phyloP scores from a whole-genome alignment of 352 stramenopile species.

The Lagenidium giganteum region DNA sequence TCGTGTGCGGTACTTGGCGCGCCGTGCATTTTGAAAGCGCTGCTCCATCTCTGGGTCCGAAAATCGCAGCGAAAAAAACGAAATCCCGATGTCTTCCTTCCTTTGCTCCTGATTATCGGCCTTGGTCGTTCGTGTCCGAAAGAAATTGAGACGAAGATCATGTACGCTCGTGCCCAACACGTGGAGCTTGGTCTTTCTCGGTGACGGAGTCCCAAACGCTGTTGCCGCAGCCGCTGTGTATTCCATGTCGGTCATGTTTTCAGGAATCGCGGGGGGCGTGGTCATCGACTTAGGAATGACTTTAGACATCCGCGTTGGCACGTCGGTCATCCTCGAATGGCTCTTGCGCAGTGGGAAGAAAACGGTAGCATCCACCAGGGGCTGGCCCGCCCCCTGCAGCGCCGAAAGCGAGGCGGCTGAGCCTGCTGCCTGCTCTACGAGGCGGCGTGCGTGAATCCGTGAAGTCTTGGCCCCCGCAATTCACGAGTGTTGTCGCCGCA shows the following conservation, averaged over 20 bases:
- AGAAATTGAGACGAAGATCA: slow-evolving; percentile 73
- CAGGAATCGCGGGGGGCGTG: slow-evolving; percentile 7
- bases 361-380: too few relatives aligned
- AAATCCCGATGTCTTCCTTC: slow-evolving; percentile 79
- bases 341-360: slow-evolving; percentile 63
- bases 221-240: slow-evolving; percentile 27
- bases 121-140: slow-evolving; percentile 35
- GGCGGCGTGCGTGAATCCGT: too few relatives aligned
- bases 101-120: slow-evolving; percentile 22
- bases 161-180: slow-evolving; percentile 51
- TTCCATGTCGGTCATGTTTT: slow-evolving; percentile 21
- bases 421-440: too few relatives aligned
- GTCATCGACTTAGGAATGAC: slow-evolving; percentile 55
- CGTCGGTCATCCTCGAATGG: slow-evolving; percentile 75
- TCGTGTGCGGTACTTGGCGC: slow-evolving; percentile 66
- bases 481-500: too few relatives aligned
- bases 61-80: slow-evolving; percentile 64
- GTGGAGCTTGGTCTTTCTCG: slow-evolving; percentile 35
- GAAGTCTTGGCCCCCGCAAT: too few relatives aligned
- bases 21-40: slow-evolving; percentile 39
- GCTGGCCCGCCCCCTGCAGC: too few relatives aligned
- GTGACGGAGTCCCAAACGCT: slow-evolving; percentile 8
- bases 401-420: too few relatives aligned
- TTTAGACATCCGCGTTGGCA: slow-evolving; percentile 65
- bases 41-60: slow-evolving; percentile 65